Percentiles rank a stretch among this genome's conserved stretches.
These are phyloP conservation scores for Ceratobasidium sp. DNA, from an alignment of 1,284 basidiomycete genomes.

Conservation along the genomic window DNA sequence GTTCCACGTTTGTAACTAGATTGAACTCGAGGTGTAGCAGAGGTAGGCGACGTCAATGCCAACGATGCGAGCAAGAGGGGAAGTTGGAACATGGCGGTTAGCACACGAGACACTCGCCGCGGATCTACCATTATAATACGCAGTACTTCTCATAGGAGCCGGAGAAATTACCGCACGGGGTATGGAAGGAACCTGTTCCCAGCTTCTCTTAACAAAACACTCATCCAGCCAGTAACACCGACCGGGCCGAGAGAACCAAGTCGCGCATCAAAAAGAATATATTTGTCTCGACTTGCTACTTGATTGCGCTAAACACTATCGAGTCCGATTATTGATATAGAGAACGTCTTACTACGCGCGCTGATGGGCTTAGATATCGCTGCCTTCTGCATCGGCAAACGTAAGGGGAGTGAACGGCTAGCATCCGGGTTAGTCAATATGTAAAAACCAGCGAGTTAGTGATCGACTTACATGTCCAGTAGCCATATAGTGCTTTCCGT, in stretches of 20 bases:
- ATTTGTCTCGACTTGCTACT: conserved; percentile 6
- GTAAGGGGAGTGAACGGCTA: conserved; percentile 43
- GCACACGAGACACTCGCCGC: background rate
- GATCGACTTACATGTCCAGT: conserved; percentile 66
- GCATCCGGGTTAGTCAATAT: background rate
- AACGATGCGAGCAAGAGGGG: conserved; percentile 15
- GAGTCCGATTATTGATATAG: conserved; percentile 11
- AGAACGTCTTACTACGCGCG: conserved; percentile 1
- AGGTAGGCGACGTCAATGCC: background rate
- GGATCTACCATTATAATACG: background rate
- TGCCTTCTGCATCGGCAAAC: conserved; percentile 39
- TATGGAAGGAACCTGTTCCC: background rate
- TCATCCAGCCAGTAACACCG: conserved; percentile 9
- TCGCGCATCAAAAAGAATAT: background rate
- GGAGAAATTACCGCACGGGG: conserved; percentile 19
- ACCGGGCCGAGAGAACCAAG: conserved; percentile 11
- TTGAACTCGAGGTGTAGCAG: background rate
- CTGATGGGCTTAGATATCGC: conserved; percentile 8
- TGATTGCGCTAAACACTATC: background rate
- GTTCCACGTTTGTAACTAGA: background rate
- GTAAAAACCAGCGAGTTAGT: background rate
- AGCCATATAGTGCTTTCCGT: conserved; percentile 95
- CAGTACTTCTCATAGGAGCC: background rate
- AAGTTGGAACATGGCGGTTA: conserved; percentile 8
- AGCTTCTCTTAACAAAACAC: conserved; percentile 2